Conservation (phyloP, 805 yeast genomes). For the Candida dendrica region DNA sequence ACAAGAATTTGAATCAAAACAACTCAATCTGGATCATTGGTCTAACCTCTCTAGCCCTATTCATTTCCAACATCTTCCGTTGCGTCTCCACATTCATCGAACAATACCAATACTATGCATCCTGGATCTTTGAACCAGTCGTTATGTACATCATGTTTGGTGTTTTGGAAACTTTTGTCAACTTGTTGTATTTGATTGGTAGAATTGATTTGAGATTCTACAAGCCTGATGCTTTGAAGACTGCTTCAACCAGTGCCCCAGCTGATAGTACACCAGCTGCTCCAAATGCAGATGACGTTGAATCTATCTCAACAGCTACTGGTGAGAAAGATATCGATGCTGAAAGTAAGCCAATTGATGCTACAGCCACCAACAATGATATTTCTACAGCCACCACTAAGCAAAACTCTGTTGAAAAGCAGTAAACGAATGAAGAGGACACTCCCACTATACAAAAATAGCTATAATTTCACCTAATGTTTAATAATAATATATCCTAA, state of each 20-base stretch:
- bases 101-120: slow-evolving; percentile 24
- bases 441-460: too few species aligned
- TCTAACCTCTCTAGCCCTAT: slow-evolving; percentile 40
- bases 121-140: slow-evolving; percentile 45
- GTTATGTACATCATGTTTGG: slow-evolving; percentile 69
- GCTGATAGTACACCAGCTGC: background rate
- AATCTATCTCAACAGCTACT: too few species aligned
- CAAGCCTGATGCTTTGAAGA: slow-evolving; percentile 51
- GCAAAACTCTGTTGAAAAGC: too few species aligned
- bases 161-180: slow-evolving; percentile 52
- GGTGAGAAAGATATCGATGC: too few species aligned
- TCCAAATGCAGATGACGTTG: too few species aligned
- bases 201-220: slow-evolving; percentile 75
- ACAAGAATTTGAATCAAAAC: slow-evolving; percentile 36
- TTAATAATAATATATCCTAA: too few species aligned
- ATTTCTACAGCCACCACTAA: too few species aligned
- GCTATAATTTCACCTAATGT: too few species aligned
- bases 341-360: too few species aligned
- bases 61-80: slow-evolving; percentile 45
- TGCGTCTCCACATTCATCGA: slow-evolving; percentile 36
- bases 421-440: too few species aligned
- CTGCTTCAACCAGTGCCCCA: background rate
- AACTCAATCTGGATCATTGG: slow-evolving; percentile 37
- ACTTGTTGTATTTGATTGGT: slow-evolving; percentile 48
- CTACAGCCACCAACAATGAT: too few species aligned